These are phyloP conservation scores for Albizia julibrissin DNA, from an alignment of 306 rosid species.

Conservation along the genomic window DNA sequence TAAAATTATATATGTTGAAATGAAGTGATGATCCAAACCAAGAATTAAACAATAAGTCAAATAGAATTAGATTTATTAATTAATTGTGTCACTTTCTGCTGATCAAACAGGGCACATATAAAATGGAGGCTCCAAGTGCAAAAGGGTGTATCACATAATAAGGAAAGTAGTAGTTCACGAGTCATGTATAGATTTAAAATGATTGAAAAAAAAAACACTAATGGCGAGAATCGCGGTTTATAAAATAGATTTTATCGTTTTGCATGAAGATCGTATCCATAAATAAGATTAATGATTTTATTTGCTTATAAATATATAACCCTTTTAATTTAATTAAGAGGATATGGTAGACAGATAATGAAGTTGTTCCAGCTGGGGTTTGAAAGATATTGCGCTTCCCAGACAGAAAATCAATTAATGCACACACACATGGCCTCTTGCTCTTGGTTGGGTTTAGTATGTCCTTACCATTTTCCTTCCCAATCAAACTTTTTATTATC, in stretches of 20 bases:
- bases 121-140: background rate
- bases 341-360: constrained; percentile 23
- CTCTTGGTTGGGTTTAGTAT: background rate
- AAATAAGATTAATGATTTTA: background rate
- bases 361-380: constrained; percentile 38
- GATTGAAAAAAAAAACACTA: constrained; percentile 41
- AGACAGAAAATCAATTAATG: background rate
- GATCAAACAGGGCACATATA: background rate
- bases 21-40: background rate
- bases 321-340: background rate
- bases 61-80: background rate
- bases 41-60: no score
- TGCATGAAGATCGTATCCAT: constrained; percentile 48
- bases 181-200: background rate
- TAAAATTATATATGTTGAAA: background rate
- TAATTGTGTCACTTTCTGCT: background rate
- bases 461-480: background rate
- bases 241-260: constrained; percentile 39
- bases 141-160: background rate
- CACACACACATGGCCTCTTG: background rate
- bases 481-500: background rate
- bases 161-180: constrained; percentile 1
- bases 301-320: no score
- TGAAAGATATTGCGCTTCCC: background rate
- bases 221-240: constrained; percentile 57